Evolutionary conservation across 495 filamentous ascomycete genomes (phyloP), one percentile per base, ranked within the genome.

Genomic region (Neurospora tetrasperma): DNA sequence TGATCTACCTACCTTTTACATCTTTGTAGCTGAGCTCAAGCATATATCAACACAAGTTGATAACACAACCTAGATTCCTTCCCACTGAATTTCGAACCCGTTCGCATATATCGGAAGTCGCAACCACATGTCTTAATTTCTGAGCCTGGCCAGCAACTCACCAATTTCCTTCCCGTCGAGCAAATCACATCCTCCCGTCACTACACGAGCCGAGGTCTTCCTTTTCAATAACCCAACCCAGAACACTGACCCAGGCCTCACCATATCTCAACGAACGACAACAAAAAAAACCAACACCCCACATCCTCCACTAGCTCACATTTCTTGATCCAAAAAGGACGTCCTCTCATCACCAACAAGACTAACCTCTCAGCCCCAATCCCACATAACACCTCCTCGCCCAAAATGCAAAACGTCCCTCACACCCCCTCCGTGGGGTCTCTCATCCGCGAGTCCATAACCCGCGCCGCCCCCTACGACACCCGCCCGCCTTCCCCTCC

Each of bases 381-480:
- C 23, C 23, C 27, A 31, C 14, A 54, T 12, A 62, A 16, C 27
- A 62, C 16, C 27, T 12, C 14, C 23, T 3, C 6, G 7, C 12
- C 7, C 27, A 62, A 31, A 16, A 62, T 35, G 14, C 12, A 35
- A 35, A 31, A 31, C 46, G 46, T 11, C 3, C 27, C 27, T 16
- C 27, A 16, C 6, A 31, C 27, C 23, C 54, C 14, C 54, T 62
- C 54, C 54, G 27, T 27, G 1, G 54, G 54, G 5, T 54, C 20
- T 20, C 46, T 54, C 20, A 27, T 23, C 11, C 46, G 18, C 3
- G 20, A 10, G 10, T 54, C 20, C 54, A 0, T 62, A 16, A 35
- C 54, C 54, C 54, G 54, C 27, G 54, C 54, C 27, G 23, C 20
- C 54, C 54, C 23, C 27, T 62, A 62, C 54, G 54, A 62, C 54